Conservation (phyloP, 2,329 filamentous ascomycete species). For the Aspergillus tamarii region DNA sequence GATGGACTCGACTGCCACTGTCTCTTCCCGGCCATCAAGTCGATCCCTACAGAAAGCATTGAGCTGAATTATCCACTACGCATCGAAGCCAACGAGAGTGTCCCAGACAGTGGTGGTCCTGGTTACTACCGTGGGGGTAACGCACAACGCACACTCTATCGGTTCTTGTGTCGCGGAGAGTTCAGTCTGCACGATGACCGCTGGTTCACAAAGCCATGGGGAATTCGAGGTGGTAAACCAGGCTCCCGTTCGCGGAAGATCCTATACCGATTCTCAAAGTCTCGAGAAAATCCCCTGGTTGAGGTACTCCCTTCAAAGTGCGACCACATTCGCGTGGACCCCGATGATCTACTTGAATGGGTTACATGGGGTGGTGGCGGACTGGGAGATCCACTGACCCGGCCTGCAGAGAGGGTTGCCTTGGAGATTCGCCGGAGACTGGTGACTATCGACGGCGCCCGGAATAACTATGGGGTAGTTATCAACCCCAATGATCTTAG, state of each 20-base stretch:
- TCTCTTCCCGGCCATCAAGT: constrained; percentile 56
- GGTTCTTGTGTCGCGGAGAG: constrained; percentile 51
- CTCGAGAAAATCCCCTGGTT: constrained; percentile 32
- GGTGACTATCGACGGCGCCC: constrained; percentile 48
- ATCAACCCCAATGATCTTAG: constrained; percentile 40
- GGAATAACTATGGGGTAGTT: constrained; percentile 51
- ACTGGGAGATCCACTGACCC: constrained; percentile 51
- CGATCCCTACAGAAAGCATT: constrained; percentile 53
- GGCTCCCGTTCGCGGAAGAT: constrained; percentile 49
- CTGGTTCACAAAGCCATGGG: constrained; percentile 56
- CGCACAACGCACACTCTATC: constrained; percentile 52
- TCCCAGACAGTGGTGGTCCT: constrained; percentile 53
- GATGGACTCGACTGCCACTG: constrained; percentile 56
- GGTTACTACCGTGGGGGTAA: constrained; percentile 54
- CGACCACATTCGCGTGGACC: constrained; percentile 51
- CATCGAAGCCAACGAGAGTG: constrained; percentile 53
- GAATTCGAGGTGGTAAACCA: constrained; percentile 51
- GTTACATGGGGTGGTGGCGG: constrained; percentile 56
- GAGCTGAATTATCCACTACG: constrained; percentile 54
- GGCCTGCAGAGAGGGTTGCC: constrained; percentile 49
- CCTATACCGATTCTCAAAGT: constrained; percentile 46
- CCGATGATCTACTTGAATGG: constrained; percentile 54
- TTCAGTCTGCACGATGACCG: constrained; percentile 54
- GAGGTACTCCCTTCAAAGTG: constrained; percentile 51
- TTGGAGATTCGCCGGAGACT: constrained; percentile 51